These are phyloP conservation scores for Mrakia frigida DNA, from an alignment of 768 basidiomycete genomes.

Conservation along the genomic window DNA sequence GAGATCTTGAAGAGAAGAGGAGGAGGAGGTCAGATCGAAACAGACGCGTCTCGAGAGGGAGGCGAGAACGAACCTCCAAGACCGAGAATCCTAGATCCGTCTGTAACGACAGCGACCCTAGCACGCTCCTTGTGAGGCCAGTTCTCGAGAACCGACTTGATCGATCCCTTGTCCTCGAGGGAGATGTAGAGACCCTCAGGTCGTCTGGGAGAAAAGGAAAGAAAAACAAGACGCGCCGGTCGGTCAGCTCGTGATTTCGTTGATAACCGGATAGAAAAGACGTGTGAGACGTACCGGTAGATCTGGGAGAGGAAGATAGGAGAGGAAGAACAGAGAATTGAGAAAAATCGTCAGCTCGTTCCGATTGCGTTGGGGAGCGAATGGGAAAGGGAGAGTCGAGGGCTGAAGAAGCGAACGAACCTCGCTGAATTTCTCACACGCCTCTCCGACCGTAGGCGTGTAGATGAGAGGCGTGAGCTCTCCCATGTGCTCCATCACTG, in stretches of 20 bases:
- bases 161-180: constrained; percentile 74
- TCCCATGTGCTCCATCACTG: constrained; percentile 26
- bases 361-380: background rate
- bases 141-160: constrained; percentile 61
- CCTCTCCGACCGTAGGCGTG: constrained; percentile 88
- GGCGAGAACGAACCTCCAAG: constrained; percentile 47
- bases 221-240: too few species aligned
- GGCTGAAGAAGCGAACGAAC: constrained; percentile 42
- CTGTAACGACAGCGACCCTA: constrained; percentile 23
- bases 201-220: constrained; percentile 46
- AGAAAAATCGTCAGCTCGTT: background rate
- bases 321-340: too few species aligned
- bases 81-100: constrained; percentile 82
- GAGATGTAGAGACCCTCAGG: constrained; percentile 55
- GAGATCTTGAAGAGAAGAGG: constrained; percentile 36
- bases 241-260: too few species aligned
- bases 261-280: too few species aligned
- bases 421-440: constrained; percentile 74
- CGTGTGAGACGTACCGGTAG: constrained; percentile 20
- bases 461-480: constrained; percentile 77
- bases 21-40: too few species aligned
- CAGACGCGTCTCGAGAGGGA: too few species aligned
- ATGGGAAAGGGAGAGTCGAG: background rate
- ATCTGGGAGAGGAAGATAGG: background rate
- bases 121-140: constrained; percentile 66